Percentiles rank a stretch among this genome's conserved stretches.
Conservation (phyloP, 495 filamentous ascomycete genomes). For the Lasiosphaeria hispida region DNA sequence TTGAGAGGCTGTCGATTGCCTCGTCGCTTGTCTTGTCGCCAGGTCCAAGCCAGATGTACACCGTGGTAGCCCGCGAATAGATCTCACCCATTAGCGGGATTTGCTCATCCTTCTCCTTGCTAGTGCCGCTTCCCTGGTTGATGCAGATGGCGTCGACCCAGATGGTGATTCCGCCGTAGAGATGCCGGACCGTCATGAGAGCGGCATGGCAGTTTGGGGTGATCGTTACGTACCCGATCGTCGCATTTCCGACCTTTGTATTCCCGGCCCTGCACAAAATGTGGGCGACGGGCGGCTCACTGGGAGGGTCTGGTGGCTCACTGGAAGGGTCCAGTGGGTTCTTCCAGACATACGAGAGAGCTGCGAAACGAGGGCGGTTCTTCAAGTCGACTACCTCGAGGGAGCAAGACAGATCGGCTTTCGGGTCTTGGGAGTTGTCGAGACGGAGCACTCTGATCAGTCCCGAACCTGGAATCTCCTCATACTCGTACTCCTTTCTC, state of each 20-base stretch:
- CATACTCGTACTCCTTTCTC: no score
- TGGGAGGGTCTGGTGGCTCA: neutral
- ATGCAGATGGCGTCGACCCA: slow-evolving; percentile 43
- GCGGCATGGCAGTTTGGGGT: slow-evolving; percentile 12
- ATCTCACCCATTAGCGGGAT: slow-evolving; percentile 35
- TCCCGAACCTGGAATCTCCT: no score
- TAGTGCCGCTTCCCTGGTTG: slow-evolving; percentile 33
- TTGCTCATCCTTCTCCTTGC: slow-evolving; percentile 30
- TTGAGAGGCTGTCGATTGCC: slow-evolving; percentile 8
- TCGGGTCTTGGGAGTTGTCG: no score
- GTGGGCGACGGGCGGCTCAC: no score
- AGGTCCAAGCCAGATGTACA: slow-evolving; percentile 34
- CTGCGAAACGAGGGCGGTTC: neutral
- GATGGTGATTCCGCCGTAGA: slow-evolving; percentile 7
- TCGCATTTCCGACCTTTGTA: no score
- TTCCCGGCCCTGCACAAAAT: no score
- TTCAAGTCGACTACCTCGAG: no score
- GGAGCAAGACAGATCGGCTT: no score
- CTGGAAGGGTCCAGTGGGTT: neutral
- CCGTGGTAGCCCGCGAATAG: slow-evolving; percentile 25
- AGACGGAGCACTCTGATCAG: no score
- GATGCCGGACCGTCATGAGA: neutral
- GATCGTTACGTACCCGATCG: no score
- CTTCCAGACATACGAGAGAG: neutral
- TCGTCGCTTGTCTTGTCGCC: slow-evolving; percentile 2